Percentiles rank a stretch among this genome's conserved stretches.
Conservation (phyloP, 352 stramenopile species). For the Phytophthora pini region DNA sequence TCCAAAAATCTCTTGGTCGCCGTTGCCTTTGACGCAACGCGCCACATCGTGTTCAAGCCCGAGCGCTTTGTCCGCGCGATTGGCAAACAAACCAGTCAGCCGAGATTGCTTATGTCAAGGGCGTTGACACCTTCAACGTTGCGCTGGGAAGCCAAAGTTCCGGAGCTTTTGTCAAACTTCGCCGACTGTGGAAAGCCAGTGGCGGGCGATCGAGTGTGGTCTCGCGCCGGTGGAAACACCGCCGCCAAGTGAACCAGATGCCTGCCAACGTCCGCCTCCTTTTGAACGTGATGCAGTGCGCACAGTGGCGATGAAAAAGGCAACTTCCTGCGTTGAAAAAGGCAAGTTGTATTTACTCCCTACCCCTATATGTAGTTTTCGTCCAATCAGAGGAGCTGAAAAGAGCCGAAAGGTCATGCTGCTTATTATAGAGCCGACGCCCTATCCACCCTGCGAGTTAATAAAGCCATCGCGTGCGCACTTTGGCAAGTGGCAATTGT, state of each 20-base stretch:
- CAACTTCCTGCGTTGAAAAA: constrained; percentile 4
- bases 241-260: constrained; percentile 1
- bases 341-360: not conserved
- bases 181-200: constrained; percentile 3
- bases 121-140: constrained; percentile 22
- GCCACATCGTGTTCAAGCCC: constrained; percentile 23
- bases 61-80: constrained; percentile 6
- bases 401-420: not conserved
- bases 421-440: constrained; percentile 5
- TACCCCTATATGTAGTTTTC: not conserved
- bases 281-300: constrained; percentile 5
- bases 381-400: not conserved
- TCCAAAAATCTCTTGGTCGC: constrained; percentile 20
- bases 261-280: not conserved
- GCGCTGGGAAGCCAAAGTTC: not conserved
- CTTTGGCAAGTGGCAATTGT: constrained; percentile 9
- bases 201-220: not conserved
- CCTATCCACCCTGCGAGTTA: constrained; percentile 8
- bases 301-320: constrained; percentile 2
- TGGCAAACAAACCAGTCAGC: constrained; percentile 20
- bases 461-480: not conserved
- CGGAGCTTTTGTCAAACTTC: not conserved
- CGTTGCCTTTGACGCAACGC: constrained; percentile 8
- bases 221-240: not conserved
- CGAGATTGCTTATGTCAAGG: constrained; percentile 32